Evolutionary conservation across 305 asterid species (phyloP), one percentile per base, ranked within the genome.

Genomic region (Euphrasia arctica): DNA sequence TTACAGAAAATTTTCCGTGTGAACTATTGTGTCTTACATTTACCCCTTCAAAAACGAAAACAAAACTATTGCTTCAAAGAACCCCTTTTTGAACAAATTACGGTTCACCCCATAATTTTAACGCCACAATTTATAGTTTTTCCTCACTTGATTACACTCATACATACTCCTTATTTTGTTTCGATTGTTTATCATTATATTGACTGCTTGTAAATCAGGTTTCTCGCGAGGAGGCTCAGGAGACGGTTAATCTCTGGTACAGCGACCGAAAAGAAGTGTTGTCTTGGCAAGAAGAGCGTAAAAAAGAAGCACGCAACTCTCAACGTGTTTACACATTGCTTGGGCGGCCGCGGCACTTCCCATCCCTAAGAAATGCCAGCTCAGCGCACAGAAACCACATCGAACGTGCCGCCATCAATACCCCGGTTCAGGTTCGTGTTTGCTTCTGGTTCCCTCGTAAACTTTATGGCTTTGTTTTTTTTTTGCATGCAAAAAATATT

Each of bases 401-500:
- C 41, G 99, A 94, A 43, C 85, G 97, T 32, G 99, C 99, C 72
- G 97, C 99, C 75, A 93, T 93, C 75, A 93, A 93, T 79, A 88
- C 99, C 57, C 99, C 99, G 6, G 99, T 93, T 56, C 97, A 91
- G 98, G 98, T 91, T 42, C 61, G 29, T 62, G 42, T 68, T 25
- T 75, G 49, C 65, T 64, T 18, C 11, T n/a, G 54, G 25, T 63
- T 18, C 57, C 67, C 60, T 52, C 55, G 8, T 6, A 43, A 25
- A 13, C 34, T 55, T 60, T 22, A 31, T 14, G 7, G 27, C 55
- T 15, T 9, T 10, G n/a, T n/a, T n/a, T n/a, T n/a, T n/a, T n/a
- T n/a, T n/a, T n/a, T n/a, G n/a, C n/a, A n/a, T n/a, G n/a, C n/a
- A n/a, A n/a, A n/a, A 8, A 54, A 58, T 51, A 18, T 32, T 39